Base-by-base conservation (phyloP, 1,139 yeast species). In the Entelexis sorbosivorans region DNA sequence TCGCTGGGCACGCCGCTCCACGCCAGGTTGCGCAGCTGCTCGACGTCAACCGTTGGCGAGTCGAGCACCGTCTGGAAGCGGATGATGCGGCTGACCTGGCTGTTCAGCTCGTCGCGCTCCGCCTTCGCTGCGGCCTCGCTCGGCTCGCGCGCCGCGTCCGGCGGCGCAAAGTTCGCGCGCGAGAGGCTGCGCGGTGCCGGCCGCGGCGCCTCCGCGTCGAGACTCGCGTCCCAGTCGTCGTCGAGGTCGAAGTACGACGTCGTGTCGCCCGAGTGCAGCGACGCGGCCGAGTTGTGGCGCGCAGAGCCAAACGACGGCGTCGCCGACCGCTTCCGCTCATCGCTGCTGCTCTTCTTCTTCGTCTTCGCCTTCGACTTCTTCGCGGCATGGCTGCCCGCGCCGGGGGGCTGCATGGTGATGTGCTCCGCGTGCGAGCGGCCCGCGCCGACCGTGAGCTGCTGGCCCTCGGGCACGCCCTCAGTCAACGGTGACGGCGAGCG, bases 1-100 rank as follows among this genome's bases (percentile, higher is more conserved):
- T 81, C 82, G 17, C 75, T 71, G 0, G 98, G 98, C 13, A 93
- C 78, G 1, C 99, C 98, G 60, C 89, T 84, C 98, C 98, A 91
- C 11, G 96, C 78, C 50, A 88, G 73, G 63, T 82, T 79, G 57
- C 87, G 76, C 52, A 91, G 72, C 44, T 82, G 91, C 40, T 73
- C 71, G 49, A 79, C 64, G 58, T 84, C 82, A 38, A 89, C 80
- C 38, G 76, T 76, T 20, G 79, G 77, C 34, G 76, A 75, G 16
- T 78, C 73, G 44, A 91, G 67, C 4, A 86, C 73, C 38, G 73
- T 73, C 51, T 79, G 79, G 66, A 88, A 87, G 63, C 79, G 82
- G 46, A 76, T 70, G 61, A 81, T 81, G 54, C 87, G 75, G 20
- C 81, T 72, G 49, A 79, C 73, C 38, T 77, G 66, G 36, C 82